phyloP scores from a whole-genome alignment of 2,329 filamentous ascomycete genomes.

The Knoxdaviesia proteae region DNA sequence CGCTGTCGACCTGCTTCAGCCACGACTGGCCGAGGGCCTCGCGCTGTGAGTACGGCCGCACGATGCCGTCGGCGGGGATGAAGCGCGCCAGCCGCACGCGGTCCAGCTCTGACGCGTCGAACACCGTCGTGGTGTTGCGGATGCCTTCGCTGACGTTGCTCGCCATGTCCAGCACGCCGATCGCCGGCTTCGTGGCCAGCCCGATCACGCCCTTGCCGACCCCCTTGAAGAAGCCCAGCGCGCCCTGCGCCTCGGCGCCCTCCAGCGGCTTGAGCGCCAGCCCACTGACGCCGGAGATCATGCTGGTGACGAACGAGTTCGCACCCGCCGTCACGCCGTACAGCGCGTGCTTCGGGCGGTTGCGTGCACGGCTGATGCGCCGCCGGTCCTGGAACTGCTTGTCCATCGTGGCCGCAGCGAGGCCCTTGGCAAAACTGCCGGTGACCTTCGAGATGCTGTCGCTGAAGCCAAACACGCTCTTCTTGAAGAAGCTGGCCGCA shows the following conservation, averaged over 20 bases:
- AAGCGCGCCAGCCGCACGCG: constrained; percentile 86
- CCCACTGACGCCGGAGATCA: constrained; percentile 85
- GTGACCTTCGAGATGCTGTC: constrained; percentile 98
- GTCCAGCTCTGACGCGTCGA: constrained; percentile 84
- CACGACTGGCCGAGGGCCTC: constrained; percentile 95
- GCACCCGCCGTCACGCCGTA: constrained; percentile 92
- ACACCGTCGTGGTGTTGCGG: constrained; percentile 95
- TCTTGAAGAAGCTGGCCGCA: constrained; percentile 93
- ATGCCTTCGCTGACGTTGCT: constrained; percentile 95
- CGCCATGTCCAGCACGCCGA: constrained; percentile 89
- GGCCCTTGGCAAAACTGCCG: constrained; percentile 86
- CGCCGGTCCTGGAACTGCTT: constrained; percentile 97
- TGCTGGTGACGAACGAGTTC: constrained; percentile 79
- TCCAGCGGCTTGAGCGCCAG: constrained; percentile 85
- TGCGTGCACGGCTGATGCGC: constrained; percentile 79
- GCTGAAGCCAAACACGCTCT: constrained; percentile 90
- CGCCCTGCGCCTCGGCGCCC: constrained; percentile 87
- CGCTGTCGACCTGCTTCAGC: constrained; percentile 96
- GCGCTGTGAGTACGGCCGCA: constrained; percentile 81
- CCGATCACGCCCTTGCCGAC: constrained; percentile 89
- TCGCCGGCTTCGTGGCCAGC: constrained; percentile 89
- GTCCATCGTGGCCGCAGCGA: constrained; percentile 86
- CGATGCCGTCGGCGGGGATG: constrained; percentile 79
- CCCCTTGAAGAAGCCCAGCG: constrained; percentile 89
- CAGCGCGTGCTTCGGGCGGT: constrained; percentile 87